Evolutionary conservation across 2,329 filamentous ascomycete genomes (phyloP).

Genomic region (Bisporella sp.): DNA sequence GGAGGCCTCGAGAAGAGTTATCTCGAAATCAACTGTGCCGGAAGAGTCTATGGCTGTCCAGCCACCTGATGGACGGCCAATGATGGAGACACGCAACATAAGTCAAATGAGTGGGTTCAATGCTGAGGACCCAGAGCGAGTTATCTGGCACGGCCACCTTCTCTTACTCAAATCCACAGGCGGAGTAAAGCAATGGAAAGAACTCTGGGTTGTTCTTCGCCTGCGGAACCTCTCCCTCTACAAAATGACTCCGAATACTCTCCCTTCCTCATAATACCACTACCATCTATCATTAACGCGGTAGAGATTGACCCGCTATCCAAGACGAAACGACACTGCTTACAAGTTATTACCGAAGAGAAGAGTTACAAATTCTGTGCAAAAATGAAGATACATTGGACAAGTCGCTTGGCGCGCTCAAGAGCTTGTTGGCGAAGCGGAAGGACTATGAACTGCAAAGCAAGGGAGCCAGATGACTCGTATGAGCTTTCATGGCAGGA

Average conservation of each 20-base stretch:
- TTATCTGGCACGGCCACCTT: conserved; percentile 91
- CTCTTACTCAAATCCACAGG: conserved; percentile 76
- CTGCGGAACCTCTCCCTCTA: conserved; percentile 82
- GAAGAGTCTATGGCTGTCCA: conserved; percentile 26
- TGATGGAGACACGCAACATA: conserved; percentile 42
- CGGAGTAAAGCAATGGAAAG: conserved; percentile 89
- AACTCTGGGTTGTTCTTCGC: conserved; percentile 85
- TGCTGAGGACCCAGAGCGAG: conserved; percentile 67
- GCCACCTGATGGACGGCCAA: conserved; percentile 26
- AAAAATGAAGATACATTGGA: conserved; percentile 73
- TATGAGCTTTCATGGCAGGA: neutral
- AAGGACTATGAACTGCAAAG: conserved; percentile 38
- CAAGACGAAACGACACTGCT: conserved; percentile 75
- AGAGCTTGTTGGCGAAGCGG: conserved; percentile 71
- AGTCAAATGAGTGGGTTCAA: conserved; percentile 56
- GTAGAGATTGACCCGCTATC: conserved; percentile 89
- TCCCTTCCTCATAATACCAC: conserved; percentile 72
- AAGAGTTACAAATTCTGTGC: conserved; percentile 75
- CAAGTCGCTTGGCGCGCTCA: conserved; percentile 82
- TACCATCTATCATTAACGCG: conserved; percentile 75
- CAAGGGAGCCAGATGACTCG: neutral
- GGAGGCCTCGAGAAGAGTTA: conserved; percentile 36
- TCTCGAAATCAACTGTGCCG: conserved; percentile 20
- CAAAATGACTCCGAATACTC: conserved; percentile 91
- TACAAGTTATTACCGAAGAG: conserved; percentile 92